Evolutionary conservation across 2,329 filamentous ascomycete genomes (phyloP).

Genomic region (Xylariales sp.): DNA sequence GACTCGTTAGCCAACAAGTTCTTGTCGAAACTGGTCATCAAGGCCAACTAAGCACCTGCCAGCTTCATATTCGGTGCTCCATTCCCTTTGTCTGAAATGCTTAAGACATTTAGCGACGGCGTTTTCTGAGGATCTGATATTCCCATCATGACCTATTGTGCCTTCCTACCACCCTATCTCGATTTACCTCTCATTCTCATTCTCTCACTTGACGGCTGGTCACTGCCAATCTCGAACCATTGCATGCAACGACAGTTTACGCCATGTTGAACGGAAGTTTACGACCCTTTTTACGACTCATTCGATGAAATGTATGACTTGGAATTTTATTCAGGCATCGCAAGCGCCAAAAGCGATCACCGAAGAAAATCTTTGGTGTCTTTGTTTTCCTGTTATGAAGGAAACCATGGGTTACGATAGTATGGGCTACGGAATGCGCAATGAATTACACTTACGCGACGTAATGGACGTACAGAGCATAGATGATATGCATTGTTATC

Average conservation of each 20-base stretch:
- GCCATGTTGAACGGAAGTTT: constrained; percentile 26
- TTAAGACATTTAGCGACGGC: constrained; percentile 39
- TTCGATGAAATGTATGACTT: constrained; percentile 32
- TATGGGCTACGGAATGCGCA: constrained; percentile 11
- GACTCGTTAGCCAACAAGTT: constrained; percentile 97
- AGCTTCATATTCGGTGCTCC: too few species aligned
- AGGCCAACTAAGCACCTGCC: constrained; percentile 69
- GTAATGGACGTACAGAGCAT: constrained; percentile 9
- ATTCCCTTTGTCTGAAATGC: constrained; percentile 27
- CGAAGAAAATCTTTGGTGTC: constrained; percentile 10
- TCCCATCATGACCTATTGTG: constrained; percentile 26
- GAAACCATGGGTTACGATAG: constrained; percentile 8
- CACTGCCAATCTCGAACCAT: constrained; percentile 23
- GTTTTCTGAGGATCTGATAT: constrained; percentile 34
- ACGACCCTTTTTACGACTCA: constrained; percentile 26
- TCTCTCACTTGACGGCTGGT: constrained; percentile 24
- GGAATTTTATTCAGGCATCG: constrained; percentile 14
- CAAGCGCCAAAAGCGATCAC: constrained; percentile 26
- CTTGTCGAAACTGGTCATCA: constrained; percentile 91
- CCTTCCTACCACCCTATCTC: constrained; percentile 17
- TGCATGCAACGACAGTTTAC: constrained; percentile 24
- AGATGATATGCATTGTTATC: constrained; percentile 10
- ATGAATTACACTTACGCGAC: constrained; percentile 12
- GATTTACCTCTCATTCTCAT: constrained; percentile 20
- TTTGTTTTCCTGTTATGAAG: constrained; percentile 10